phyloP scores from a whole-genome alignment of 1,284 basidiomycete genomes.

The Rhodotorula sp. region DNA sequence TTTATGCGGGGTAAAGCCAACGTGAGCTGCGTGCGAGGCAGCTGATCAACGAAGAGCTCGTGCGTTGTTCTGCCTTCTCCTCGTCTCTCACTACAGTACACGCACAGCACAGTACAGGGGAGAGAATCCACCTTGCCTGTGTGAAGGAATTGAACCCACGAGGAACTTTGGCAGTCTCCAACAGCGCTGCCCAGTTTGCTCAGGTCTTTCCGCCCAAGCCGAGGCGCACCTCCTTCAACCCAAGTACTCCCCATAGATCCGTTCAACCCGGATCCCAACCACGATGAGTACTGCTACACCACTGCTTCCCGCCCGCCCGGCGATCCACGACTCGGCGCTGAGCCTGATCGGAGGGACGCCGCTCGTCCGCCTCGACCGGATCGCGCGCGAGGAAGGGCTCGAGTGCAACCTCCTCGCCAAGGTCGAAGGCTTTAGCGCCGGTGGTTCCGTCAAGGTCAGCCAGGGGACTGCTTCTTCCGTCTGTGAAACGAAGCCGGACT shows the following conservation, averaged over 20 bases:
- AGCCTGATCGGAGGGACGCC: slow-evolving; percentile 88
- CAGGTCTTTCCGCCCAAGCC: neutral
- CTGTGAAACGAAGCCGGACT: neutral
- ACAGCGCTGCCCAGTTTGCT: slow-evolving; percentile 1
- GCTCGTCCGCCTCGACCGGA: slow-evolving; percentile 77
- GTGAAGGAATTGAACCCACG: too few relatives aligned
- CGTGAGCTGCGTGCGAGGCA: too few relatives aligned
- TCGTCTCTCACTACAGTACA: too few relatives aligned
- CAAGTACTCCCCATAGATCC: neutral
- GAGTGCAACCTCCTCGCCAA: slow-evolving; percentile 90
- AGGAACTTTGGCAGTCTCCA: slow-evolving; percentile 2
- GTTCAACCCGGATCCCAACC: neutral
- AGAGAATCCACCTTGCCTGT: neutral
- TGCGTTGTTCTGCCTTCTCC: too few relatives aligned
- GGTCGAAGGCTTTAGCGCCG: slow-evolving; percentile 84
- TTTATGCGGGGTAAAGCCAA: too few relatives aligned
- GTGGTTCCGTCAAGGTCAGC: slow-evolving; percentile 92
- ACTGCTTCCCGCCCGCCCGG: neutral
- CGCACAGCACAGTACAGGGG: neutral
- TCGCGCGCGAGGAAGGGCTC: slow-evolving; percentile 70
- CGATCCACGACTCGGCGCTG: slow-evolving; percentile 70
- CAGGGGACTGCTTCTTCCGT: neutral
- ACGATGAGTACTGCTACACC: neutral
- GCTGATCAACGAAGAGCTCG: too few relatives aligned
- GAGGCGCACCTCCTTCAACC: neutral